Percentiles rank a stretch among this genome's conserved stretches.
These are phyloP conservation scores for Aspergillus sp. DNA, from an alignment of 2,329 filamentous ascomycete genomes.

Conservation along the genomic window DNA sequence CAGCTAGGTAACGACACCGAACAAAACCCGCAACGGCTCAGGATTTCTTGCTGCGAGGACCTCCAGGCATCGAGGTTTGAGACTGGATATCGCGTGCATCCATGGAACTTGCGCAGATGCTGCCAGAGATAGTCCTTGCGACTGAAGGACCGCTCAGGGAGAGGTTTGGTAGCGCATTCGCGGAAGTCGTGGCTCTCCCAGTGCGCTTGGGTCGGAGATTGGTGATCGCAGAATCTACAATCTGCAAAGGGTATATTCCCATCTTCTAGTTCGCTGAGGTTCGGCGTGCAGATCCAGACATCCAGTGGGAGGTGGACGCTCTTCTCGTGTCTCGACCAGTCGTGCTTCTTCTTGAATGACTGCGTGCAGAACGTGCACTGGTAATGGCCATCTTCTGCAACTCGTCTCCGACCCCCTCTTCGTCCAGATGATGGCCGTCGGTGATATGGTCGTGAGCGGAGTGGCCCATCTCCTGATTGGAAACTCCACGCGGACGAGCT, in stretches of 20 bases:
- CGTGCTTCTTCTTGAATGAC: conserved; percentile 50
- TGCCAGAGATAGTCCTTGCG: conserved; percentile 59
- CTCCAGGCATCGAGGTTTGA: conserved; percentile 58
- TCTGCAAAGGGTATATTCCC: background rate
- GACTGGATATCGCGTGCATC: conserved; percentile 49
- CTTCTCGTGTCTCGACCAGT: conserved; percentile 53
- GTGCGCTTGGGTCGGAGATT: conserved; percentile 47
- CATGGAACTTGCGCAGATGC: conserved; percentile 56
- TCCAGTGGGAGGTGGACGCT: conserved; percentile 50
- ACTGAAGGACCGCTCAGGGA: conserved; percentile 54
- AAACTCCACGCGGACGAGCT: conserved; percentile 36
- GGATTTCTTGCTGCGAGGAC: conserved; percentile 51
- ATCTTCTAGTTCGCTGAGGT: conserved; percentile 17
- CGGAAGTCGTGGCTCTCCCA: conserved; percentile 54
- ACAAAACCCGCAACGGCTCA: conserved; percentile 57
- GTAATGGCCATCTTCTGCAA: conserved; percentile 21
- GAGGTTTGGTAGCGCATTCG: conserved; percentile 52
- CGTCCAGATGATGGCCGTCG: conserved; percentile 8
- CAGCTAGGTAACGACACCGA: conserved; percentile 48
- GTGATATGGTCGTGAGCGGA: conserved; percentile 23
- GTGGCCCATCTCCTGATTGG: conserved; percentile 24
- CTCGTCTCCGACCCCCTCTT: conserved; percentile 6
- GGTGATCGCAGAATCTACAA: conserved; percentile 52
- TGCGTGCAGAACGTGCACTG: conserved; percentile 53
- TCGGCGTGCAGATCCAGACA: conserved; percentile 37